Conservation (phyloP, 2,329 filamentous ascomycete genomes). For the Calonectria hongkongensis region DNA sequence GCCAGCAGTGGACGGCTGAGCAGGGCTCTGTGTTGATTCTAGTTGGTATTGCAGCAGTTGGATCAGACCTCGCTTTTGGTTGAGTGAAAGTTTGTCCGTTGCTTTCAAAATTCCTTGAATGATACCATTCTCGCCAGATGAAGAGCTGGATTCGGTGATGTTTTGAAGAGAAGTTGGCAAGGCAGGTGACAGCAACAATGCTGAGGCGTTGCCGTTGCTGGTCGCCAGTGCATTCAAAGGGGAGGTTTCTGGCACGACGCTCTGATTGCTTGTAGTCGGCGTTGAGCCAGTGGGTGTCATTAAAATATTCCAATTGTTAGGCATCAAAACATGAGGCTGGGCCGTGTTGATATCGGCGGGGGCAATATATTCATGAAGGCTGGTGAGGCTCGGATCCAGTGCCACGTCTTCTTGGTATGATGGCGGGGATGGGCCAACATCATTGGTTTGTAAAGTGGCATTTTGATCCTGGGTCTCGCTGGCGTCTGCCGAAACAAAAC, state of each 20-base stretch:
- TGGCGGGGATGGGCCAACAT: not conserved
- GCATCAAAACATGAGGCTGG: not conserved
- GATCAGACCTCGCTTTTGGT: conserved; percentile 50
- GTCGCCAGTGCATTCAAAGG: not conserved
- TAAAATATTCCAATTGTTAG: not conserved
- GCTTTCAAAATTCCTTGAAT: conserved; percentile 43
- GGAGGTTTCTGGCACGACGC: not conserved
- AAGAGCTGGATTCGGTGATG: not conserved
- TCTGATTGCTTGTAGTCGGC: not conserved
- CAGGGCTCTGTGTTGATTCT: conserved; percentile 3
- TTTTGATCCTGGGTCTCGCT: not conserved
- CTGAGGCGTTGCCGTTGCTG: too few species aligned
- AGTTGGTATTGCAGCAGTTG: conserved; percentile 48
- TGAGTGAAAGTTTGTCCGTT: conserved; percentile 43
- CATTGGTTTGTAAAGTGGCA: not conserved
- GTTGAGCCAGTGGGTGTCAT: not conserved
- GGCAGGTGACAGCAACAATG: not conserved
- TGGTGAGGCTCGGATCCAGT: not conserved
- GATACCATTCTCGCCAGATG: conserved; percentile 27
- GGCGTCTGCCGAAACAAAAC: conserved; percentile 15
- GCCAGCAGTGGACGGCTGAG: not conserved
- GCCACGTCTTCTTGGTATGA: not conserved
- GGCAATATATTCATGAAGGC: not conserved
- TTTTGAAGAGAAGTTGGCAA: conserved; percentile 12
- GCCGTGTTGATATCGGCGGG: not conserved